Base-by-base conservation (phyloP, 306 rosid genomes). In the Vachellia pachyceras region DNA sequence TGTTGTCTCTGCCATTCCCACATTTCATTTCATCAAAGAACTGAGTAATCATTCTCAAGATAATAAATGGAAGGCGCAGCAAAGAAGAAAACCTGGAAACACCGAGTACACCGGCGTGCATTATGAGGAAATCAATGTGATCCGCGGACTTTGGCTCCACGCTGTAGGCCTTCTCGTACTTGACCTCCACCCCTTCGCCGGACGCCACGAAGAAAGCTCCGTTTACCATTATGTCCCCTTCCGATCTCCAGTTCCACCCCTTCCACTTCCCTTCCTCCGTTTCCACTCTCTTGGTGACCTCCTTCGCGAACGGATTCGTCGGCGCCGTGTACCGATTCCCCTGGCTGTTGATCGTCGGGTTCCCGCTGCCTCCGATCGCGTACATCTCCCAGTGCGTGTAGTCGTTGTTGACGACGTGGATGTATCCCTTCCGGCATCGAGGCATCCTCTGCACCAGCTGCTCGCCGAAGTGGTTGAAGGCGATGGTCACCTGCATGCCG, bases 221-320 rank as follows among this genome's bases (percentile, higher is more conserved):
- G 72, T 94, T 94, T 0, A 94, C 90, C 85, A 94, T 72, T 12
- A 94, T 52, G 52, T 94, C 97, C n/a, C 98, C 98, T 9, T 94
- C 98, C 1, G 98, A 91, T 5, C 98, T 72, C 98, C 98, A 94
- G 29, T 94, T 92, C 98, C 98, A 94, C 0, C 83, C 92, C n/a
- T 60, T 89, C 98, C 98, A 94, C 8, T 82, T 80, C 0, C 87
- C 85, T 54, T 94, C 90, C 1, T 33, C 82, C 0, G 97, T 91
- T 0, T 91, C 92, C 39, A 92, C 97, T 3, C 98, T 57, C 90
- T 94, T 94, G 1, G 98, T 94, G 5, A 94, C 97, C 82, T 94
- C 95, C 78, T 94, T 94, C 14, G 98, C 97, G 40, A 87, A 91
- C 41, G 85, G 93, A 64, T 94, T 81, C 0, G 25, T 18, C 0